phyloP scores from a whole-genome alignment of 345 rosid genomes.

The Sonneratia alba region DNA sequence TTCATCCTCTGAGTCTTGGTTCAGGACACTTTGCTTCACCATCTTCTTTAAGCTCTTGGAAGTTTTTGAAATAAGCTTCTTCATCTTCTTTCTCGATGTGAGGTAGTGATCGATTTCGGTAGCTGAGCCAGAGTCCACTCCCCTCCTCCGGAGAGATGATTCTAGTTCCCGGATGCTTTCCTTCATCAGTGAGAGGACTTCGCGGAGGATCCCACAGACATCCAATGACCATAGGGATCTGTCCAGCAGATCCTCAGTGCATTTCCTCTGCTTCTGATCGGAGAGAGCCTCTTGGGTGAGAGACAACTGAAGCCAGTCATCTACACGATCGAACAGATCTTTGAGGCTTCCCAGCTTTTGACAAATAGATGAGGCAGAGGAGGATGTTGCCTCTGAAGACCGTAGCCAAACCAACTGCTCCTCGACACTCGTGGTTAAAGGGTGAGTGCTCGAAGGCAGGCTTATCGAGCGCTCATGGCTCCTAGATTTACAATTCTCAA shows the following conservation, averaged over 20 bases:
- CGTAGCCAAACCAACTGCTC: conserved; percentile 16
- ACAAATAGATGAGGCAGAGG: neutral
- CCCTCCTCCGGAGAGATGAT: conserved; percentile 6
- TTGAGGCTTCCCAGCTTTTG: conserved; percentile 10
- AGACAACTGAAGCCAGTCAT: conserved; percentile 18
- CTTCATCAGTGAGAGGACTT: conserved; percentile 7
- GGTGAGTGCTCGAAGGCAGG: conserved; percentile 12
- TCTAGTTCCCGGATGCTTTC: conserved; percentile 7
- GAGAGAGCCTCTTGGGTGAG: conserved; percentile 9
- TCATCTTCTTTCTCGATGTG: conserved; percentile 10
- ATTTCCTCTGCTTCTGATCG: neutral
- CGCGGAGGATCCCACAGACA: conserved; percentile 6
- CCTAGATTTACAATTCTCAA: neutral
- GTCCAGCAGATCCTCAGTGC: conserved; percentile 6
- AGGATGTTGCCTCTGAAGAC: conserved; percentile 16
- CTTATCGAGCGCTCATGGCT: conserved; percentile 1
- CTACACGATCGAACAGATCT: neutral
- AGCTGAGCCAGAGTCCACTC: neutral
- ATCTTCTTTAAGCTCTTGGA: neutral
- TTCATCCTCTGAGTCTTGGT: neutral
- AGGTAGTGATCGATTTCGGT: neutral
- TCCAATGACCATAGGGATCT: conserved; percentile 17
- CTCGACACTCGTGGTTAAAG: conserved; percentile 10
- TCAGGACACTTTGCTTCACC: neutral
- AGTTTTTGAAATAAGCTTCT: neutral